These are phyloP conservation scores for Waltergamsia citrina DNA, from an alignment of 2,329 filamentous ascomycete species.

Conservation along the genomic window DNA sequence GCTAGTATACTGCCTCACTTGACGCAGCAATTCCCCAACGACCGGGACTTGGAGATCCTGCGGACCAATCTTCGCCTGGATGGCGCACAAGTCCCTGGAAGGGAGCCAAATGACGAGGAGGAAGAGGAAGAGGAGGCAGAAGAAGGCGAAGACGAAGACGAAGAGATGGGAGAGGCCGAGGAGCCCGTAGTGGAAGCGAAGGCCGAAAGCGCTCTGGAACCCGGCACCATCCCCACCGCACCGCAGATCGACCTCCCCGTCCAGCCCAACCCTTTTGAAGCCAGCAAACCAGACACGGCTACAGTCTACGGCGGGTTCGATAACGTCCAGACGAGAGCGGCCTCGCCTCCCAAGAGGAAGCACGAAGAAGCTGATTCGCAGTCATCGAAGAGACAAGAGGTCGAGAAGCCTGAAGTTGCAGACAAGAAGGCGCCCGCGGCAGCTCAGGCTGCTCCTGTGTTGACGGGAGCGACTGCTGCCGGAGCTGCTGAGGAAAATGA, in stretches of 20 bases:
- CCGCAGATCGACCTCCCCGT: conserved; percentile 15
- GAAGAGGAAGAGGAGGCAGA: conserved; percentile 26
- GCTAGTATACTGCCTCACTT: conserved; percentile 76
- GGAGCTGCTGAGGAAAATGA: conserved; percentile 22
- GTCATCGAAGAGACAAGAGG: conserved; percentile 29
- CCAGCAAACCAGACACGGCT: conserved; percentile 11
- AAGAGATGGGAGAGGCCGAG: conserved; percentile 12
- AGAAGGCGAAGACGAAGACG: conserved; percentile 20
- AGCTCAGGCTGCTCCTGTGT: too few relatives aligned
- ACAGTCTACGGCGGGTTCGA: conserved; percentile 7
- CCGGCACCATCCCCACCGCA: conserved; percentile 9
- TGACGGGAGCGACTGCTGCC: not conserved
- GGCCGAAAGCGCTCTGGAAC: conserved; percentile 3
- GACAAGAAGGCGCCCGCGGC: too few relatives aligned
- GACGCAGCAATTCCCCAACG: conserved; percentile 51
- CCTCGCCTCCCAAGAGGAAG: conserved; percentile 26
- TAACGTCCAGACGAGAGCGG: conserved; percentile 7
- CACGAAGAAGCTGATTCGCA: conserved; percentile 23
- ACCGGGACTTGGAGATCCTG: conserved; percentile 63
- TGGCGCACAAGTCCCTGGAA: conserved; percentile 3
- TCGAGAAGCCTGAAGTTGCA: conserved; percentile 19
- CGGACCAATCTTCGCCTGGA: conserved; percentile 42
- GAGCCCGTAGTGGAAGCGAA: conserved; percentile 9
- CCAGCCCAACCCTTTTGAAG: conserved; percentile 25
- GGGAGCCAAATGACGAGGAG: conserved; percentile 12